These are phyloP conservation scores for Bruguiera hainesii DNA, from an alignment of 441 rosid genomes.

Conservation along the genomic window DNA sequence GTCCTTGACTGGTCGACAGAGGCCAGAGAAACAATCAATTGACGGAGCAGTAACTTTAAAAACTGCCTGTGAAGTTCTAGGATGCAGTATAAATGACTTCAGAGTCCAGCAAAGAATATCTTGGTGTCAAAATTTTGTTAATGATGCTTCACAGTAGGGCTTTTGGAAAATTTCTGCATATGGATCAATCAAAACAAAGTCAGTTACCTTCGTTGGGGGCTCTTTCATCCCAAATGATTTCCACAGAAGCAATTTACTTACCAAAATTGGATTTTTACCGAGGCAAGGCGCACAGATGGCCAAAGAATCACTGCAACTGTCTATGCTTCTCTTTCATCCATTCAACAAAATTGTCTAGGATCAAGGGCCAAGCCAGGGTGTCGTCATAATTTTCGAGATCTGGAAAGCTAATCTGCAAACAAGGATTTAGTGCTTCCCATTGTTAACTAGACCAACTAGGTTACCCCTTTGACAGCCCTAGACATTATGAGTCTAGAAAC, in stretches of 20 bases:
- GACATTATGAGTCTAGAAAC: not conserved
- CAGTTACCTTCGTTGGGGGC: not conserved
- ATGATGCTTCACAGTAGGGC: not conserved
- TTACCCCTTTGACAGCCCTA: not conserved
- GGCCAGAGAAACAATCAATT: too few species aligned
- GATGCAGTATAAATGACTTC: not conserved
- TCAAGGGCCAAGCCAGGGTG: constrained; percentile 51
- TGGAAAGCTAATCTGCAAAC: constrained; percentile 44
- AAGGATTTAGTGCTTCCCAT: not conserved
- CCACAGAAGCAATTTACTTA: too few species aligned
- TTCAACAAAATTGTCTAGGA: constrained; percentile 49
- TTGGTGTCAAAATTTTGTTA: not conserved
- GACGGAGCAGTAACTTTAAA: too few species aligned
- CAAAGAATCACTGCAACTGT: constrained; percentile 13
- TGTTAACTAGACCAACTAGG: not conserved
- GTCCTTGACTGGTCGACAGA: too few species aligned
- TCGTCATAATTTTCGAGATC: constrained; percentile 45
- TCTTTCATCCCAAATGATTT: too few species aligned
- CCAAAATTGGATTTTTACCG: not conserved
- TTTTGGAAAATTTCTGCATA: constrained; percentile 15
- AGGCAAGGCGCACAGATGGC: not conserved
- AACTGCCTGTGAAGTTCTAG: too few species aligned
- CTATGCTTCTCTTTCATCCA: constrained; percentile 44
- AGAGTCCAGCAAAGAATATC: constrained; percentile 4
- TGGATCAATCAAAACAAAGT: not conserved